Evolutionary conservation across 192 early-diverging fungal species (phyloP), one percentile per base, ranked within the genome.

Genomic region (Chytriomyces sp.): DNA sequence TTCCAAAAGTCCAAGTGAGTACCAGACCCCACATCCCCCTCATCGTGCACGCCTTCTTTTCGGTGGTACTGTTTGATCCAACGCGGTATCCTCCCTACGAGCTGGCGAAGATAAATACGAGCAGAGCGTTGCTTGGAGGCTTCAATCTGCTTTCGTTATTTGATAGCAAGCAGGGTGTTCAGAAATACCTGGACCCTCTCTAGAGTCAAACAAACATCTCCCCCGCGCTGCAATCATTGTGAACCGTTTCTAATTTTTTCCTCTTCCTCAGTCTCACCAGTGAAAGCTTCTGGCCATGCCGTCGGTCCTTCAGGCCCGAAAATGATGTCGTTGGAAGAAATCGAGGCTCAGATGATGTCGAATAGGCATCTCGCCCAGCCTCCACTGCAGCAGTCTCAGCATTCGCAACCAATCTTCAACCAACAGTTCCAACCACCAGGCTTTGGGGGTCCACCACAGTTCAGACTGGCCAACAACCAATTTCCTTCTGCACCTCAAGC

Each of bases 321-420:
- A 64, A 65, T 79, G 64, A 62, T 82, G 72, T 74, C 85, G 0
- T 44, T 86, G 45, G 80, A 83, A 64, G 85, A 86, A 48, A 79
- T 84, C 57, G 80, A 84, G 24, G 47, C 71, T 11, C 72, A 74
- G 61, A 80, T 72, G 63, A 59, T 78, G 71, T 45, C 76, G n/a
- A 45, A 20, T 50, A n/a, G 44, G 9, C 8, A 44, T 66, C 73
- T 59, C 48, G 16, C 26, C 26, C 47, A 43, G 23, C 69, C 66
- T 48, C 10, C 47, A n/a, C 23, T 11, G 59, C 69, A 60, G 11
- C 43, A 71, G 63, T 44, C 70, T 45, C 77, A 43, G 67, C 81
- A 76, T 59, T 45, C 35, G 35, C 35, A 35, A 35, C 35, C 35
- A 35, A 35, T 35, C 35, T 35, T 35, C 35, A 35, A 35, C 35